Evolutionary conservation across 1,284 basidiomycete species (phyloP).

Genomic region (Phellinidium pouzarii): DNA sequence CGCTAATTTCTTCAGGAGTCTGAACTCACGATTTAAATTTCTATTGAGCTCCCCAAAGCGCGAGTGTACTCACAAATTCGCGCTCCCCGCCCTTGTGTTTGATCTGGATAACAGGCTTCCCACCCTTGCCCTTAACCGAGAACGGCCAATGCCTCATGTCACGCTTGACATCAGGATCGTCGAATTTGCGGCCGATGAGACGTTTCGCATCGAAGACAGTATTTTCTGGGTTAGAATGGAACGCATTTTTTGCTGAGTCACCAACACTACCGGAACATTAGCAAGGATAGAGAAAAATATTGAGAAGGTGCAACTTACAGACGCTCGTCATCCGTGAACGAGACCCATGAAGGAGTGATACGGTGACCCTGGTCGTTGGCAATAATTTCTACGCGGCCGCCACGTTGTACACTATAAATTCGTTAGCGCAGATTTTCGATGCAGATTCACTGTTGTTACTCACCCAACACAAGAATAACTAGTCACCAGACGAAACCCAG

Average conservation of each 20-base stretch:
- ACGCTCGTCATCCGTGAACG: conserved; percentile 69
- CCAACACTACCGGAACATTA: conserved; percentile 49
- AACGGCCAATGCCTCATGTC: conserved; percentile 91
- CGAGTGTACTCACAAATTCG: conserved; percentile 60
- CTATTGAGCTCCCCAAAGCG: background rate
- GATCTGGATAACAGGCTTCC: conserved; percentile 85
- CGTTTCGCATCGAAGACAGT: conserved; percentile 98
- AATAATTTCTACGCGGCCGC: conserved; percentile 92
- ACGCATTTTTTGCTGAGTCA: conserved; percentile 75
- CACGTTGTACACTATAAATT: conserved; percentile 72
- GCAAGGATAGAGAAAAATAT: background rate
- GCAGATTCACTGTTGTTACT: conserved; percentile 22
- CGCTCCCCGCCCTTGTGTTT: conserved; percentile 82
- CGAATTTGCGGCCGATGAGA: conserved; percentile 85
- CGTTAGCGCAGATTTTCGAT: conserved; percentile 1
- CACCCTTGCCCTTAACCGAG: conserved; percentile 69
- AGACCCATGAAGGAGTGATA: conserved; percentile 88
- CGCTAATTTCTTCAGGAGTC: conserved; percentile 85
- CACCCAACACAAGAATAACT: conserved; percentile 77
- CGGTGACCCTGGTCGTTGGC: conserved; percentile 97
- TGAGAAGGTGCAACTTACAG: conserved; percentile 44
- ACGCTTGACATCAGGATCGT: conserved; percentile 71
- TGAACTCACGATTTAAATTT: conserved; percentile 25
- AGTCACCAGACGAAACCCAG: conserved; percentile 20
- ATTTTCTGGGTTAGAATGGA: conserved; percentile 83